Evolutionary conservation across 768 basidiomycete genomes (phyloP), one percentile per base, ranked within the genome.

Genomic region (Auriscalpium orientale): DNA sequence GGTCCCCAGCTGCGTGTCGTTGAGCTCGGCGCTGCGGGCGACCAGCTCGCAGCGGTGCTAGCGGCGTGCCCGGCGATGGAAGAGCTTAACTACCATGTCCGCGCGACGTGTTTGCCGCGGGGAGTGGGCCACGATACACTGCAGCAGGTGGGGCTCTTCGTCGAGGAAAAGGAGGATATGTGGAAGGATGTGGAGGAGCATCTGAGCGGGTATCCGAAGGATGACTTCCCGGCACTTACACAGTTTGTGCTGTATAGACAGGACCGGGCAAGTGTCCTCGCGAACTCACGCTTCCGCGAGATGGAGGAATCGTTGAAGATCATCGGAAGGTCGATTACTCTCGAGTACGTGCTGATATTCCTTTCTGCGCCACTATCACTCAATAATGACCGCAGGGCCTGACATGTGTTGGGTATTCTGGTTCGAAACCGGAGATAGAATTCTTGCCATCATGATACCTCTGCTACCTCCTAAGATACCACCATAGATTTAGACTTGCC

Each of bases 31-130:
- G 5, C 13, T 18, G 12, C 28, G 18, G 38, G 28, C 37, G 37
- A 7, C 12, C 43, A 57, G 8, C 11, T 47, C 22, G 16, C 36
- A 20, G 10, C 8, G 28, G 33, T 61, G 16, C n/a, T 54, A n/a
- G 18, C 20, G 2, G 54, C 45, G 34, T 61, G 58, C 49, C 36
- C 51, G 4, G 57, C 20, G 35, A 51, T 61, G n/a, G 37, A 49
- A 15, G 57, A 56, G 52, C 43, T 58, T 33, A 53, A 61, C 43
- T 45, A 59, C 48, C 45, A 37, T 20, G 35, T 51, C 15, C 16
- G 38, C 22, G 18, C 20, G 13, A 38, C 44, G 13, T 22, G 16
- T 3, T 11, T 20, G 11, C 11, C 12, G 44, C 20, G 37, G 5
- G 21, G 20, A 20, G 36, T 34, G 3, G 54, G 51, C 13, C 59